Evolutionary conservation across 1,139 yeast genomes (phyloP), one percentile per base, ranked within the genome.

Genomic region (Suhomyces terraborum): DNA sequence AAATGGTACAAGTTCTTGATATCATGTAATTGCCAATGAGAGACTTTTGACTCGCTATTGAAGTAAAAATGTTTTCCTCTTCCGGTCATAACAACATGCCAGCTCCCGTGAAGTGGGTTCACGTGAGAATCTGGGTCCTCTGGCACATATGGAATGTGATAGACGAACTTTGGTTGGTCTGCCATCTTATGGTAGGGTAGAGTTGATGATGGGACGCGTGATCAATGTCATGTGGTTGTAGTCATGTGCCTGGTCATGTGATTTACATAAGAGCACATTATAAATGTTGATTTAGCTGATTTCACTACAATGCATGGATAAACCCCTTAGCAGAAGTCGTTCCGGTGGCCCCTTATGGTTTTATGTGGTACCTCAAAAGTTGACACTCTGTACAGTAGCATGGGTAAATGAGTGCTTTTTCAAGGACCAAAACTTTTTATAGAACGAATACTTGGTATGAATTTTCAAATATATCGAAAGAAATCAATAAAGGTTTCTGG

Each of bases 21-120:
- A 36, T 67, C 72, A 23, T 52, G 37, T 29, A 67, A 48, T 50
- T 67, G 73, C 75, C 75, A 69, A 38, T 54, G 64, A 4, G 71
- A 58, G 17, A 39, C 27, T 20, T 48, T 47, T 13, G 52, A 45
- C 1, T 22, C 32, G 9, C 45, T 38, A 46, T 66, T 58, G 45
- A 55, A 67, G 51, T 67, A 69, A 43, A 67, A 69, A 47, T 69
- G 75, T 16, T 43, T 33, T 0, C 58, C 61, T 2, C 47, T 49
- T 20, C 58, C 48, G 2, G 69, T 64, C 13, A 68, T 40, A n/a
- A 67, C 56, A 9, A 69, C 46, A 32, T 56, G 53, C 73, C 73
- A 69, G 19, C 48, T 39, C 24, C 8, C 7, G 4, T 30, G 32
- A 8, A 19, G 14, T 7, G 29, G 8, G 17, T 31, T 35, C 12